A percentile compares a stretch with the other conserved stretches of the same genome.
Evolutionary conservation across 129 eudicot species (phyloP).

Genomic region (Helianthus tuberosus): DNA sequence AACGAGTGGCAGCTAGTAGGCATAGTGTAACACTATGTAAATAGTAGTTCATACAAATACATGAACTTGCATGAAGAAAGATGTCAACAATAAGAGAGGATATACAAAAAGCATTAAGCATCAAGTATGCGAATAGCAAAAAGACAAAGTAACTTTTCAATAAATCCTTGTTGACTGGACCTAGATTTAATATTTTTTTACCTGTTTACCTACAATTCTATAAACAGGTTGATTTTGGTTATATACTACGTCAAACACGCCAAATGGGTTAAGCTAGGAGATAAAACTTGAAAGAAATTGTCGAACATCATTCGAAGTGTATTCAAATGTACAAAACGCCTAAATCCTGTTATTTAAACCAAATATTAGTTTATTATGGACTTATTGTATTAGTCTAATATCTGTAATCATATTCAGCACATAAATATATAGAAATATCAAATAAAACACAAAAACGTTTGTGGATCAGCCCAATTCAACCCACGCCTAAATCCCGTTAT

Average conservation of each 20-base stretch:
- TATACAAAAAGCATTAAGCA: not conserved
- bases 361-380: not conserved
- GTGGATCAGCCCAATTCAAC: not conserved
- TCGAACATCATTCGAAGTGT: not conserved
- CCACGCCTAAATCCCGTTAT: no score
- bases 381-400: not conserved
- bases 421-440: not conserved
- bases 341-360: not conserved
- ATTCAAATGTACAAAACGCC: not conserved
- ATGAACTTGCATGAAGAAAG: no score
- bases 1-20: no score
- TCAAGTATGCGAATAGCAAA: not conserved
- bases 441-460: not conserved
- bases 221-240: not conserved
- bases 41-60: no score
- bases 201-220: no score
- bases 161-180: no score
- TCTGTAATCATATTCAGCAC: not conserved
- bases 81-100: no score
- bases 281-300: not conserved
- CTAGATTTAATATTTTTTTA: no score
- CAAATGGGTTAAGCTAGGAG: not conserved
- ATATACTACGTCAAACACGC: not conserved
- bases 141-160: no score
- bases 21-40: no score